Conservation (phyloP, 179 eudicot species). For the Gypsophila paniculata region DNA sequence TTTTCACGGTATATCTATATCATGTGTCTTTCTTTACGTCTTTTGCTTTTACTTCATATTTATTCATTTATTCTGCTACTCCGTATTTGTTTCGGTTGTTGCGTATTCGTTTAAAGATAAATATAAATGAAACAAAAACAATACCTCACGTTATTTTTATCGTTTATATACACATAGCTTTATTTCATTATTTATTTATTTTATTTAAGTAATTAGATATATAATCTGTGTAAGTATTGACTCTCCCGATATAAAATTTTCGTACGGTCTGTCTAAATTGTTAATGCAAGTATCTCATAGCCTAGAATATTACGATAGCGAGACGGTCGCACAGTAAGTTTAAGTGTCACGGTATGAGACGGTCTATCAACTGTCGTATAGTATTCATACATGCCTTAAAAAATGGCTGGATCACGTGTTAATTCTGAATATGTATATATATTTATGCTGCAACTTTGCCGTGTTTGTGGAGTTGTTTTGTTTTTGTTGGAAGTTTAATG, state of each 20-base stretch:
- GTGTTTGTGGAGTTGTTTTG: background rate
- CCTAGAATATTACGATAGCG: too few relatives aligned
- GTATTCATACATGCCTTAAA: conserved; percentile 2
- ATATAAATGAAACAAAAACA: conserved; percentile 5
- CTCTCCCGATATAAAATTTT: background rate
- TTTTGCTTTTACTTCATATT: too few relatives aligned
- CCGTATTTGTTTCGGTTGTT: too few relatives aligned
- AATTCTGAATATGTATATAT: conserved; percentile 19
- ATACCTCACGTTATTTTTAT: conserved; percentile 26
- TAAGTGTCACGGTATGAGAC: too few relatives aligned
- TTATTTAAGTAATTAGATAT: conserved; percentile 12
- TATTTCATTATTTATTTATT: background rate
- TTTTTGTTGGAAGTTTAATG: conserved; percentile 16
- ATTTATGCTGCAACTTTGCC: conserved; percentile 1
- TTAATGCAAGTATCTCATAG: conserved; percentile 25
- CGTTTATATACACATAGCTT: conserved; percentile 1
- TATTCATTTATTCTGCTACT: too few relatives aligned
- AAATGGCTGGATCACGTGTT: conserved; percentile 33
- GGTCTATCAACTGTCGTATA: too few relatives aligned
- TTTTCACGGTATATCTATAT: too few relatives aligned
- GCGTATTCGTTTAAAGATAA: background rate
- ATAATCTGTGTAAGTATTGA: conserved; percentile 19
- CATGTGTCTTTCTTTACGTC: too few relatives aligned
- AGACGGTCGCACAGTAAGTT: too few relatives aligned
- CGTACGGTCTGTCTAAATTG: background rate